Evolutionary conservation across 1,139 yeast genomes (phyloP), one percentile per base, ranked within the genome.

Genomic region (Taphrina wiesneri): DNA sequence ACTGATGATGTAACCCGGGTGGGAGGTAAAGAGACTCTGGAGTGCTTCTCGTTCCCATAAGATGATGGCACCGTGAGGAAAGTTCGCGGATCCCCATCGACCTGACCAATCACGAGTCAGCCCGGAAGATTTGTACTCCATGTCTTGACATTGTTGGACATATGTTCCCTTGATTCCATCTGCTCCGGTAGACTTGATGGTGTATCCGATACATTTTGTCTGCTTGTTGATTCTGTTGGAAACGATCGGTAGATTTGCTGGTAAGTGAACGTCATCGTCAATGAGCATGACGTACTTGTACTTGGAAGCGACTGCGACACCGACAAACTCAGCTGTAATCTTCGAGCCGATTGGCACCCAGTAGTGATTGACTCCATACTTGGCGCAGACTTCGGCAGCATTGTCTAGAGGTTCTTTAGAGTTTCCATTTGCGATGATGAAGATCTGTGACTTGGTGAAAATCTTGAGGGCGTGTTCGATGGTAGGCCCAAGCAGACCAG

Each of bases 251-350:
- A 56, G 32, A 13, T 56, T 56, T 5, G 28, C 39, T 1, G 62
- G 62, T 21, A 56, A 46, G 53, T 56, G 62, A 17, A 43, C 52
- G 43, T 56, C 62, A 43, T 56, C 62, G 45, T 56, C 62, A 19
- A 56, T 56, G 19, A 56, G 43, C 62, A 56, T 43, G 30, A 56
- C 62, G 43, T 56, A 56, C 62, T 56, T 56, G 62, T 2, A 56
- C 30, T 45, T 43, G 15, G 62, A 17, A 1, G 53, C 62, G 30
- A 56, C 52, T 17, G 62, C 59, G 17, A 36, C 46, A 7, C 59
- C 59, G 34, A 54, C 59, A 19, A 43, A 56, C 32, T 56, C 53
- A 11, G 62, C 53, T 5, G 52, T 43, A 17, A 56, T 46, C 30
- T 56, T 56, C 1, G 62, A 56, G 9, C 62, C 62, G n/a, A 46